phyloP scores from a whole-genome alignment of 108 stramenopile genomes.

The Nitzschia sp. region DNA sequence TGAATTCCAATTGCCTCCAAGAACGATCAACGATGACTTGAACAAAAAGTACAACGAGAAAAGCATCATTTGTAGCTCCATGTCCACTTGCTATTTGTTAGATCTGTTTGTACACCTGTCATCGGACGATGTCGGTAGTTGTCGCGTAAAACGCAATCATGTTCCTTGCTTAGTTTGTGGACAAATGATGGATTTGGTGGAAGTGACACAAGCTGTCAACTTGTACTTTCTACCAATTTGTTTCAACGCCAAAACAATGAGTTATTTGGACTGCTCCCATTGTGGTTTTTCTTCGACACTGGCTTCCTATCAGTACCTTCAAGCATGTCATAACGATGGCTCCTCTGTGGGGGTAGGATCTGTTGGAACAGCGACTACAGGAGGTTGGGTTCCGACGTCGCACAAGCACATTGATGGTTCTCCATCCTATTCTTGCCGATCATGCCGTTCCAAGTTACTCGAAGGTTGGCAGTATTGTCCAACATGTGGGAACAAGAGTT shows the following conservation, averaged over 20 bases:
- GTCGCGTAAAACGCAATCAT: not conserved
- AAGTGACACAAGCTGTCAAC: constrained; percentile 1
- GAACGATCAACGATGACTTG: no score
- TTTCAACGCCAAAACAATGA: not conserved
- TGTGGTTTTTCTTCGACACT: not conserved
- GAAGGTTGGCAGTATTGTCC: constrained; percentile 1
- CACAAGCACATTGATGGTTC: not conserved
- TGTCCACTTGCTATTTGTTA: not conserved
- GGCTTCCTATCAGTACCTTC: not conserved
- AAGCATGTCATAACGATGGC: not conserved
- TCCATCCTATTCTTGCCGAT: not conserved
- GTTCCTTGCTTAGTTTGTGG: not conserved
- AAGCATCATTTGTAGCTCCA: not conserved
- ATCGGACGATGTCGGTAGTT: not conserved
- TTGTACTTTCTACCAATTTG: not conserved
- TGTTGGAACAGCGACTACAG: not conserved
- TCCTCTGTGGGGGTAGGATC: no score
- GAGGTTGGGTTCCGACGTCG: not conserved
- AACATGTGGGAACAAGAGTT: not conserved
- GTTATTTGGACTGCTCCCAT: not conserved
- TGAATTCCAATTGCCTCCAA: no score
- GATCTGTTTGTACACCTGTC: not conserved
- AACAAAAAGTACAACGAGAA: no score
- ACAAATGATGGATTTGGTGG: constrained; percentile 1
- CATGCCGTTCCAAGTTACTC: not conserved